Evolutionary conservation across 495 filamentous ascomycete genomes (phyloP).

Genomic region (Pseudomonodictys pantanalensis): DNA sequence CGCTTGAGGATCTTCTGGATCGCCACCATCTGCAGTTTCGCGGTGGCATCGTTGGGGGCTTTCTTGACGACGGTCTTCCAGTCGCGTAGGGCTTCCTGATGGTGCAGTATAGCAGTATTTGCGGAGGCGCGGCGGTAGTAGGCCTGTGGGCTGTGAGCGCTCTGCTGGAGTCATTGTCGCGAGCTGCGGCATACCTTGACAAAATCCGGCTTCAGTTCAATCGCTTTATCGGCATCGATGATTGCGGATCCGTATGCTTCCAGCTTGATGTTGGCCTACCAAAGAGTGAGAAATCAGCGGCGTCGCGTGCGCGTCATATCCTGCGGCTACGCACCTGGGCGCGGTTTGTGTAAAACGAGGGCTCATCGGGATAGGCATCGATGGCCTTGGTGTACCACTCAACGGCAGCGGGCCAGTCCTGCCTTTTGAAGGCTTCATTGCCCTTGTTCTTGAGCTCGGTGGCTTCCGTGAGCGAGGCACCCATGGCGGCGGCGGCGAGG

Average conservation of each 20-base stretch:
- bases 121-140: conserved; percentile 93
- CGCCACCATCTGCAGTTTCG: conserved; percentile 82
- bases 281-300: conserved; percentile 5
- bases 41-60: conserved; percentile 82
- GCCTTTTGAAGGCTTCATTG: conserved; percentile 83
- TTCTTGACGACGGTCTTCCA: conserved; percentile 88
- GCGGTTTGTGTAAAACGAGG: conserved; percentile 88
- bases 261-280: conserved; percentile 94
- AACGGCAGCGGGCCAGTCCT: conserved; percentile 83
- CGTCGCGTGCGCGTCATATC: conserved; percentile 13
- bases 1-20: conserved; percentile 90
- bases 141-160: conserved; percentile 54
- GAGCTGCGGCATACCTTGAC: conserved; percentile 61
- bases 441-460: conserved; percentile 85
- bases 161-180: background rate
- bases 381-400: conserved; percentile 90
- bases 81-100: conserved; percentile 83
- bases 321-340: conserved; percentile 70
- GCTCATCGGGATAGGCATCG: conserved; percentile 75
- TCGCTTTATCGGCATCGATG: conserved; percentile 86
- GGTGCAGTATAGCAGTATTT: conserved; percentile 82
- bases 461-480: conserved; percentile 62
- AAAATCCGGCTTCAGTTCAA: conserved; percentile 84
- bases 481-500: conserved; percentile 26
- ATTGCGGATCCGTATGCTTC: conserved; percentile 93